These are phyloP conservation scores for Colletotrichum truncatum DNA, from an alignment of 2,329 filamentous ascomycete genomes.

Conservation along the genomic window DNA sequence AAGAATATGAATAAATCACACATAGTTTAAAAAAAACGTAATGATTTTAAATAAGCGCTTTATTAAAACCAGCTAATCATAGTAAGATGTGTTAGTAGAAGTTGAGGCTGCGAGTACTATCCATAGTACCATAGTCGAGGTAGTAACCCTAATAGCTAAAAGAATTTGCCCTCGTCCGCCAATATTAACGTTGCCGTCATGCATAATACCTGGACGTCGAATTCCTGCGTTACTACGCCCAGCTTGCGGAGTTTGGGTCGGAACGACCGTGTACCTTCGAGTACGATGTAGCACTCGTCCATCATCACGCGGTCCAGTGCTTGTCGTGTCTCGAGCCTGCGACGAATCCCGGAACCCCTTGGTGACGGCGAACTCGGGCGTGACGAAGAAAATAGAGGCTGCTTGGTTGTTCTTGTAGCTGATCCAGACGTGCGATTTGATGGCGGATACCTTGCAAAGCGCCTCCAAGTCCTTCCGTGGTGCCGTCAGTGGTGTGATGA, in stretches of 20 bases:
- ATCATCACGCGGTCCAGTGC: conserved; percentile 16
- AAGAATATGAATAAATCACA: too few species aligned
- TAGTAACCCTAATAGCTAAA: not conserved
- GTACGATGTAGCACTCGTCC: conserved; percentile 18
- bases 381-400: conserved; percentile 4
- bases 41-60: too few species aligned
- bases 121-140: too few species aligned
- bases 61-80: too few species aligned
- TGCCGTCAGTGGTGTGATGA: conserved; percentile 25
- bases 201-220: conserved; percentile 13
- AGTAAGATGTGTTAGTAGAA: too few species aligned
- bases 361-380: not conserved
- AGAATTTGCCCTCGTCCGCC: conserved; percentile 1
- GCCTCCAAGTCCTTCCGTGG: conserved; percentile 16
- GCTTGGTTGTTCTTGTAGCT: not conserved
- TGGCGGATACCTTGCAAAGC: not conserved
- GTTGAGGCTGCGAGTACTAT: too few species aligned
- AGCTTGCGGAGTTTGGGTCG: not conserved
- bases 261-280: conserved; percentile 6
- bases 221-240: not conserved
- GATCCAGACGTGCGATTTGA: not conserved
- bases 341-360: conserved; percentile 18
- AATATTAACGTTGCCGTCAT: conserved; percentile 20
- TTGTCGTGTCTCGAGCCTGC: not conserved
- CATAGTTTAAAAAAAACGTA: too few species aligned